phyloP scores from a whole-genome alignment of 169 alveolate genomes.

The Plasmodium sp. region DNA sequence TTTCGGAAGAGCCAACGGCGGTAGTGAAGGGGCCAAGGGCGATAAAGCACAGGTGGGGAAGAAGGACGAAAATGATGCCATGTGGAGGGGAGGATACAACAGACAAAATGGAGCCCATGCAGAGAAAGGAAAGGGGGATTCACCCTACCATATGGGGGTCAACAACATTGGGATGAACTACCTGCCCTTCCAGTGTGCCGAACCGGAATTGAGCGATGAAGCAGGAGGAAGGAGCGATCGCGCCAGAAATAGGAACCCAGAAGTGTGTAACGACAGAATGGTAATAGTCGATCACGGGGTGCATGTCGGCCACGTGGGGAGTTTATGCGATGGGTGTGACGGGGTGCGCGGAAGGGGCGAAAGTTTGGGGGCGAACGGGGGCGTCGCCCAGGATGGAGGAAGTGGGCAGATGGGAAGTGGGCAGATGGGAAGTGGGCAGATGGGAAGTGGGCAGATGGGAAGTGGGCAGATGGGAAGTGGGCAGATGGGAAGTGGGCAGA shows the following conservation, averaged over 20 bases:
- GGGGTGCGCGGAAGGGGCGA: not conserved
- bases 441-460: no score
- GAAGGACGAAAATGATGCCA: not conserved
- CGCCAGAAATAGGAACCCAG: not conserved
- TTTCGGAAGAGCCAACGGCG: not conserved
- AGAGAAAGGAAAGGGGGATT: not conserved
- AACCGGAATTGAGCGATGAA: not conserved
- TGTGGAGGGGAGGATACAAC: not conserved
- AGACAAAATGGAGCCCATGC: not conserved
- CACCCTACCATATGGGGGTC: not conserved
- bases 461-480: no score
- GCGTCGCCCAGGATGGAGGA: not conserved
- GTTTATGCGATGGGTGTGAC: not conserved
- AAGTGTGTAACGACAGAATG: not conserved
- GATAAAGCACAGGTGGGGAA: not conserved
- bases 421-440: no score
- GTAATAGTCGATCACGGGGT: not conserved
- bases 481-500: no score
- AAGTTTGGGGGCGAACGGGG: not conserved
- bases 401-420: not conserved
- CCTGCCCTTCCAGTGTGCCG: not conserved
- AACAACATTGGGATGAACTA: not conserved
- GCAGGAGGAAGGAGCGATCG: not conserved
- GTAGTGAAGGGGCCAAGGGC: not conserved
- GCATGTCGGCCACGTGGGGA: not conserved